Evolutionary conservation across 208 protist species (phyloP), one percentile per base, ranked within the genome.

Genomic region (Leishmania turanica): DNA sequence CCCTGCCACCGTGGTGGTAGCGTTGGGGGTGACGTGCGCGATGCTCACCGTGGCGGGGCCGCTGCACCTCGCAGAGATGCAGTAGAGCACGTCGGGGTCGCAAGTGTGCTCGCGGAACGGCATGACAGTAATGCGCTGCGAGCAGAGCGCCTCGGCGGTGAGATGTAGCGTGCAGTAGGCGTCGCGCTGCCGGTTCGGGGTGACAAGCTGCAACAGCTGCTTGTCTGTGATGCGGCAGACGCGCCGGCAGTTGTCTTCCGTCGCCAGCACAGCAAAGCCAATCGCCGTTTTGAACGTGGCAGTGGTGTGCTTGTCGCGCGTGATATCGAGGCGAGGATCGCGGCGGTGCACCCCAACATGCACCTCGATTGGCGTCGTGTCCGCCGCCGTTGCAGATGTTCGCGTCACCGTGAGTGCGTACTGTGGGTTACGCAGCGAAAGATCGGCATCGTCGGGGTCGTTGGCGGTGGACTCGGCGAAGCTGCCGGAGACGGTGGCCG

Each of bases 281-380:
- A 97, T 74, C 17, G 78, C 66, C 51, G 86, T 85, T 73, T 81
- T 84, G 75, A 95, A 91, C n/a, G 58, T 74, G 27, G 91, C 92
- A 31, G 84, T 84, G 8, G 93, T 86, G 69, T 82, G 37, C 47
- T 88, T 87, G 34, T 81, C 82, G 13, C 95, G 84, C 13, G 89
- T 91, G 49, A 96, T 80, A 37, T 85, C 88, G 74, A 92, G 85
- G 40, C 93, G 92, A 37, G 91, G 88, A 79, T 97, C 95, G 9
- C 79, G 76, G 45, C 93, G 95, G 71, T 97, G 95, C 42, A 97
- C 78, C 0, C 92, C 93, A 53, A 96, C 45, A 70, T 83, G 69
- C 60, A 96, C 85, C 78, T 93, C 85, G 15, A 92, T 47, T 17
- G 80, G 72, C 5, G 89, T 75, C 49, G 79, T 56, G 13, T 81